A percentile compares a stretch with the other conserved stretches of the same genome.
phyloP scores from a whole-genome alignment of 83 land plant genomes.

The Picea mariana region DNA sequence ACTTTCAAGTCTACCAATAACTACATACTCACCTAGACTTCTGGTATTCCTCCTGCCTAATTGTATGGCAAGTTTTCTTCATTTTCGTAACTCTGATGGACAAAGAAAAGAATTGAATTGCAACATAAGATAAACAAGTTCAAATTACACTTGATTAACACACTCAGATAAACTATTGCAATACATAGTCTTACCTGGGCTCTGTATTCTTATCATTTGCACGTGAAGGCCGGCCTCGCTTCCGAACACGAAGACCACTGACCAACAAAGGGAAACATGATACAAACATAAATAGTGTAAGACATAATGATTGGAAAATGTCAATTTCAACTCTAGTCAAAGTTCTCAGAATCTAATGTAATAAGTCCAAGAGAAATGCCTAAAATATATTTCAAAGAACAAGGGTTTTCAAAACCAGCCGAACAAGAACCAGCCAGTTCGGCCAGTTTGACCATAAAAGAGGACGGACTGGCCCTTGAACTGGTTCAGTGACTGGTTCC shows the following conservation, averaged over 20 bases:
- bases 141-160: neutral
- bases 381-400: too few relatives aligned
- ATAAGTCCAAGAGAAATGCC: neutral
- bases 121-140: constrained; percentile 2
- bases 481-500: too few relatives aligned
- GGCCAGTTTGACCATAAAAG: too few relatives aligned
- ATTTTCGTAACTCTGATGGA: neutral
- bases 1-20: neutral
- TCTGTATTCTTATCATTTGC: neutral
- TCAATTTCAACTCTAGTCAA: neutral
- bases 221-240: neutral
- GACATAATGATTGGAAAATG: neutral
- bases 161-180: neutral
- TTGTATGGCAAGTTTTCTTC: neutral
- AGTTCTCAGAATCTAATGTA: neutral
- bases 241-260: neutral
- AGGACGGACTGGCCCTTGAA: too few relatives aligned
- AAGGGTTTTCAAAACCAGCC: too few relatives aligned
- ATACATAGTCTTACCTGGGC: neutral
- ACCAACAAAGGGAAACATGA: constrained; percentile 1
- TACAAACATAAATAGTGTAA: neutral
- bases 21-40: neutral
- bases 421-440: too few relatives aligned
- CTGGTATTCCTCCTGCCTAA: neutral
- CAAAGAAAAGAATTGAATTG: neutral